These are phyloP conservation scores for Zygosaccharomyces sapae DNA, from an alignment of 1,139 yeast genomes.

Conservation along the genomic window DNA sequence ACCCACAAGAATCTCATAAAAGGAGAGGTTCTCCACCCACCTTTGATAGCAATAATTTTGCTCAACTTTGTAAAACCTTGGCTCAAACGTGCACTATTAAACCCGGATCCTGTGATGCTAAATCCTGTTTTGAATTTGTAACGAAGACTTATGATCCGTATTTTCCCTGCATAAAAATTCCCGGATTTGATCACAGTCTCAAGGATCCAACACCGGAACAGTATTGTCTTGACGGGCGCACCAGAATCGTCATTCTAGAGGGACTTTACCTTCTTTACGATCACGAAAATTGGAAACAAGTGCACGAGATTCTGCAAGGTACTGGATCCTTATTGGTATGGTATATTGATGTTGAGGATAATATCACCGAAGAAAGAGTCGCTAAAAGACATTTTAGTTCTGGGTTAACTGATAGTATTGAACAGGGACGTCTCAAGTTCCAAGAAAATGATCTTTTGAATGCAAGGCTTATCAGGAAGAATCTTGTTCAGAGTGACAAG, in stretches of 20 bases:
- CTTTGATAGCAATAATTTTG: conserved; percentile 58
- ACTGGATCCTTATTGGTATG: conserved; percentile 28
- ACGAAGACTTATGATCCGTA: conserved; percentile 19
- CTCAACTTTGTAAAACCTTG: conserved; percentile 35
- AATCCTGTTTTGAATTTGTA: conserved; percentile 16
- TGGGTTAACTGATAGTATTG: conserved; percentile 54
- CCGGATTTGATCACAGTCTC: conserved; percentile 70
- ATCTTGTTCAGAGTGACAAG: conserved; percentile 41
- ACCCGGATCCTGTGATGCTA: conserved; percentile 11
- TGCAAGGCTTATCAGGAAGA: conserved; percentile 50
- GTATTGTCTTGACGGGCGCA: conserved; percentile 40
- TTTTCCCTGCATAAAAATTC: conserved; percentile 46
- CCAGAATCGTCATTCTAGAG: conserved; percentile 53
- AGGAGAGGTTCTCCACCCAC: conserved; percentile 85
- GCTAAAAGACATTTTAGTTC: conserved; percentile 66
- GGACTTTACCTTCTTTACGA: conserved; percentile 57
- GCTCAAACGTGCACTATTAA: conserved; percentile 25
- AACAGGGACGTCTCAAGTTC: conserved; percentile 62
- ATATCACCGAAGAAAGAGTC: conserved; percentile 51
- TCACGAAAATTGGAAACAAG: conserved; percentile 49
- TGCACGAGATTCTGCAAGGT: conserved; percentile 31
- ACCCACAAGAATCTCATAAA: conserved; percentile 53
- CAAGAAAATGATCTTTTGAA: conserved; percentile 67
- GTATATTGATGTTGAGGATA: conserved; percentile 42
- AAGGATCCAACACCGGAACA: conserved; percentile 59